Evolutionary conservation across 495 filamentous ascomycete species (phyloP).

Genomic region (Tuber brumale): DNA sequence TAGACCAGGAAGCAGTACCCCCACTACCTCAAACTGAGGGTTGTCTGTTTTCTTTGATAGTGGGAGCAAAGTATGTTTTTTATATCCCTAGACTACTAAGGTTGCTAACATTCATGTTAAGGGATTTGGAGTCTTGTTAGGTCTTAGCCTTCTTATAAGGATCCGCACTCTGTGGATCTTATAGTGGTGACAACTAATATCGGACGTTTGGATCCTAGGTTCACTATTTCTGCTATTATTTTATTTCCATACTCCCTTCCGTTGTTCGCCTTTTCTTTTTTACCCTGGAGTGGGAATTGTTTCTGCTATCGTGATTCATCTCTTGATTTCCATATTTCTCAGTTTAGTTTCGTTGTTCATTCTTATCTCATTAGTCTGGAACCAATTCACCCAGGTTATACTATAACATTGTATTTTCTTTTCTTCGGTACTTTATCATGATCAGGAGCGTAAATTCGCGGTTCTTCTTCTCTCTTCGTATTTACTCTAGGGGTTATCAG

Average conservation of each 20-base stretch:
- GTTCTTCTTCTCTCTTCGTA: conserved; percentile 14
- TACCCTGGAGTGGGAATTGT: not conserved
- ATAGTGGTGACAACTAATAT: not conserved
- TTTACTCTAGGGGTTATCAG: conserved; percentile 21
- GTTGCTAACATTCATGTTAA: not conserved
- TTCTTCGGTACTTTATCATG: conserved; percentile 1
- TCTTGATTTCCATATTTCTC: not conserved
- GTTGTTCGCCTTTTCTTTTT: not conserved
- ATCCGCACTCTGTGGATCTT: not conserved
- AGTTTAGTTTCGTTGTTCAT: conserved; percentile 24
- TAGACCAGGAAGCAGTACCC: conserved; percentile 15
- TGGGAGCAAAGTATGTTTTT: not conserved
- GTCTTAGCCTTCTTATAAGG: not conserved
- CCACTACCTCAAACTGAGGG: conserved; percentile 26
- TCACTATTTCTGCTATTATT: conserved; percentile 9
- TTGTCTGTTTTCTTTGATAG: not conserved
- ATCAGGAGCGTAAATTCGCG: conserved; percentile 7
- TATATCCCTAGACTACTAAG: not conserved
- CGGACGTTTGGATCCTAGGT: conserved; percentile 27
- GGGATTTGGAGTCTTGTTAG: conserved; percentile 17
- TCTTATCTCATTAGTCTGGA: conserved; percentile 35
- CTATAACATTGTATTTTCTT: conserved; percentile 29
- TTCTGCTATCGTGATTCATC: not conserved
- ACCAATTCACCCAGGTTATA: conserved; percentile 27
- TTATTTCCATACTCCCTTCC: conserved; percentile 24